Percentiles rank a stretch among this genome's conserved stretches.
These are phyloP conservation scores for Exidia glandulosa DNA, from an alignment of 768 basidiomycete genomes.

Conservation along the genomic window DNA sequence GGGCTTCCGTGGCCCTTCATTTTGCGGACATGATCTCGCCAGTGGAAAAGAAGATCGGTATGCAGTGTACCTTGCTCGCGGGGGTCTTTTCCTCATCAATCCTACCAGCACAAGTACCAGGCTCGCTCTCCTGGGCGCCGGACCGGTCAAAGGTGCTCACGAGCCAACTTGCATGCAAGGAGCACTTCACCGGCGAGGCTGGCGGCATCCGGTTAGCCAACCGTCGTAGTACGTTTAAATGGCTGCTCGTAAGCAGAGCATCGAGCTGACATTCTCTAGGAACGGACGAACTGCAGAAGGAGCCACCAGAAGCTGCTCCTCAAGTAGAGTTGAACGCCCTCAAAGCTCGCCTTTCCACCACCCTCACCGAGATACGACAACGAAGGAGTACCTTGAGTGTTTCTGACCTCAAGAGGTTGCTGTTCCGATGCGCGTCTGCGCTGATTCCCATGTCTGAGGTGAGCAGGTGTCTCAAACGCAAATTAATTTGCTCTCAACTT, in stretches of 20 bases:
- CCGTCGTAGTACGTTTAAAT: conserved; percentile 38
- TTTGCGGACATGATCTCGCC: conserved; percentile 76
- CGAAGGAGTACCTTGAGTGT: conserved; percentile 68
- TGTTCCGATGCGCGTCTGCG: conserved; percentile 79
- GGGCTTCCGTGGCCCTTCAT: conserved; percentile 79
- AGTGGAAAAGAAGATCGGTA: conserved; percentile 65
- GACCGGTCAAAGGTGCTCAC: conserved; percentile 76
- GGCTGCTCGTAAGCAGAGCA: neutral
- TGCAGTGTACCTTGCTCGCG: conserved; percentile 14
- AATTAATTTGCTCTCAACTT: neutral
- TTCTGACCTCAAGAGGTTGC: conserved; percentile 70
- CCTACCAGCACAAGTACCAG: conserved; percentile 18
- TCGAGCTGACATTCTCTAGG: conserved; percentile 23
- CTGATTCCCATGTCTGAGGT: conserved; percentile 50
- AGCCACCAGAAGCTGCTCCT: conserved; percentile 49
- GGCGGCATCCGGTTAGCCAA: conserved; percentile 68
- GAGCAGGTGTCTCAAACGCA: conserved; percentile 27
- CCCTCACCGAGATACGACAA: conserved; percentile 53
- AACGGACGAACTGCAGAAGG: conserved; percentile 46
- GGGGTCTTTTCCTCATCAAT: conserved; percentile 37
- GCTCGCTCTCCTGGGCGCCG: conserved; percentile 38
- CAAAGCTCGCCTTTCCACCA: conserved; percentile 53
- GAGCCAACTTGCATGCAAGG: conserved; percentile 81
- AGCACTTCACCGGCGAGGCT: conserved; percentile 81
- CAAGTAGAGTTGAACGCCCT: conserved; percentile 53